Evolutionary conservation across 2,329 filamentous ascomycete species (phyloP), one percentile per base, ranked within the genome.

Genomic region (Aspergillus cejpii): DNA sequence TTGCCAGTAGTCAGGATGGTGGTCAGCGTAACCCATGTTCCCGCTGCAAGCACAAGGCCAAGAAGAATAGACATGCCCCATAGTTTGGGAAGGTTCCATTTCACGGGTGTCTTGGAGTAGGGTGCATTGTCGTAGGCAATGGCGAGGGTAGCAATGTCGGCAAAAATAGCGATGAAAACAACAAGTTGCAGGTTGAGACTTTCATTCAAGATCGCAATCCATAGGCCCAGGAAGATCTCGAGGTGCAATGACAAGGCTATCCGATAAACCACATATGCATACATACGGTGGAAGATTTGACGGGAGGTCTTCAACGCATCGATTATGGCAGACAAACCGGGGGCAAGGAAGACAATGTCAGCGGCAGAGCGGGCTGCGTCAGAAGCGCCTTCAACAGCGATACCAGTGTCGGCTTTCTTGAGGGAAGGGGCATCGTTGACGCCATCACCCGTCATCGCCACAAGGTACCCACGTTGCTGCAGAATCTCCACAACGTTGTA

Each of bases 261-360:
- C 79, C 89, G 87, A 76, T 94, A 94, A 61, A 94, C 85, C 55
- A 95, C 87, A 74, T 94, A 95, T 48, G 88, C 85, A 73, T 94
- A 92, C 88, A 95, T 94, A 61, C 89, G 87, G 74, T 94, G 88
- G 77, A 94, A 94, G 68, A 95, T 94, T 69, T 94, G 88, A 61
- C 89, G 86, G 24, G 87, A 91, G 55, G 86, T 94, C 76, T 94
- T 94, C 58, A 94, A 79, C 49, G 88, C 87, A 66, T 94, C 87
- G 60, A 94, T 94, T 68, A 94, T 94, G 52, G 88, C 86, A 69
- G 87, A 89, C 51, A 94, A 82, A 75, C 88, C 89, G 44, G 88
- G 87, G 58, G 86, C 87, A 65, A 94, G 80, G 78, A 94, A 94
- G 59, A 95, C 88, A 59, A 94, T 94, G 71, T 95, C 89, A 62